Evolutionary conservation across 1,139 yeast species (phyloP).

Genomic region (Diutina scorzettiae): DNA sequence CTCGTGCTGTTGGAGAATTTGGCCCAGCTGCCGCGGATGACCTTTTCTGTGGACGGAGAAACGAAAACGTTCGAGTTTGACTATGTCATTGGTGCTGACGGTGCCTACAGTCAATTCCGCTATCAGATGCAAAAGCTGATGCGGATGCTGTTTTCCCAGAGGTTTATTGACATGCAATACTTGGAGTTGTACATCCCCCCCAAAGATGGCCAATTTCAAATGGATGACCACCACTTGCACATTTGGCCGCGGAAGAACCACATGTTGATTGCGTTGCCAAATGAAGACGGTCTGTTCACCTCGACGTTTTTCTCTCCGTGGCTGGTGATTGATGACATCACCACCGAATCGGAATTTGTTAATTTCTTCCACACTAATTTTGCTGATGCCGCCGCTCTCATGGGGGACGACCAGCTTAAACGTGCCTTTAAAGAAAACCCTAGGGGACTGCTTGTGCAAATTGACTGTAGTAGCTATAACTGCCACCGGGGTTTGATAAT

Average conservation of each 20-base stretch:
- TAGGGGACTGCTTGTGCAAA: constrained; percentile 63
- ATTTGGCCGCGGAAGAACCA: constrained; percentile 85
- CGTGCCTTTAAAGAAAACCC: constrained; percentile 51
- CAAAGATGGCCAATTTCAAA: constrained; percentile 22
- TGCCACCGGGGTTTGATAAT: constrained; percentile 54
- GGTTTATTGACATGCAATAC: constrained; percentile 77
- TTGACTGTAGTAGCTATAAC: constrained; percentile 59
- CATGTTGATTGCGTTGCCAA: constrained; percentile 87
- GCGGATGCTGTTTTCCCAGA: constrained; percentile 63
- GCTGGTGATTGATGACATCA: constrained; percentile 44
- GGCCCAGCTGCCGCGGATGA: constrained; percentile 15
- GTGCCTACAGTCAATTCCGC: constrained; percentile 69
- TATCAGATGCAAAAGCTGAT: constrained; percentile 53
- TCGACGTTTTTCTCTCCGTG: constrained; percentile 85
- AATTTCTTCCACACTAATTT: constrained; percentile 50
- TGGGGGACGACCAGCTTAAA: constrained; percentile 46
- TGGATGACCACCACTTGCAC: constrained; percentile 72
- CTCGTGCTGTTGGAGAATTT: constrained; percentile 19
- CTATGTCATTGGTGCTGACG: constrained; percentile 74
- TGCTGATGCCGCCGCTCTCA: constrained; percentile 60
- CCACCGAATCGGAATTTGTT: constrained; percentile 30
- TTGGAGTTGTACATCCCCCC: constrained; percentile 70
- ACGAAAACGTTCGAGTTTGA: constrained; percentile 29
- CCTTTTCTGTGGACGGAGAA: constrained; percentile 12
- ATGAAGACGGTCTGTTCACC: constrained; percentile 77